Conservation (phyloP, 306 rosid genomes). For the Psophocarpus tetragonolobus region DNA sequence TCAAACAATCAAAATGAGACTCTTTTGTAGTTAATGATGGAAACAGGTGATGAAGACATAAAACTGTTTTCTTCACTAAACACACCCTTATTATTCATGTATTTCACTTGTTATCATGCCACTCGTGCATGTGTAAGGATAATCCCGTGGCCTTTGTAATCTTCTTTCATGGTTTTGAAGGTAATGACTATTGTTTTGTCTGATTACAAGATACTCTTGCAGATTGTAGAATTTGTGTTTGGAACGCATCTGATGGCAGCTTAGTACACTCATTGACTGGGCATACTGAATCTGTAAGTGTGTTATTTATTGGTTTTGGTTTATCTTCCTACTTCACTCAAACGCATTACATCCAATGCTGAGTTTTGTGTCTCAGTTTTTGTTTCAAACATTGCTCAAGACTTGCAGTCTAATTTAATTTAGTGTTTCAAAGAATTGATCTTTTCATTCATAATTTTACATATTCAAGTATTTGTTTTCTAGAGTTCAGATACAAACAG, state of each 20-base stretch:
- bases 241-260: conserved; percentile 99
- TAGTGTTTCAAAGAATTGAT: neutral
- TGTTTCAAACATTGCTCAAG: neutral
- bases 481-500: neutral
- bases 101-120: conserved; percentile 13
- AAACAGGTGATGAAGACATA: neutral
- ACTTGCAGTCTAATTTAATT: neutral
- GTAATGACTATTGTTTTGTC: conserved; percentile 14
- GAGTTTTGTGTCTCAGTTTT: conserved; percentile 21
- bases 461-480: neutral
- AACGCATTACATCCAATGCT: conserved; percentile 19
- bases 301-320: conserved; percentile 30
- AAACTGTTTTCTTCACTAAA: neutral
- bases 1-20: neutral
- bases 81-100: neutral
- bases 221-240: conserved; percentile 99
- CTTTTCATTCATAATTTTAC: neutral
- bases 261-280: conserved; percentile 97
- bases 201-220: conserved; percentile 41
- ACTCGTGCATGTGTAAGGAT: conserved; percentile 1
- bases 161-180: conserved; percentile 27
- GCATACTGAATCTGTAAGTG: conserved; percentile 89
- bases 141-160: conserved; percentile 12
- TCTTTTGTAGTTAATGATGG: neutral
- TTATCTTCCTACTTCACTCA: conserved; percentile 14